Percentiles rank a stretch among this genome's conserved stretches.
Evolutionary conservation across 225 moss, liverwort and hornwort genomes (phyloP).

Genomic region (Pseudoscleropodium purum): DNA sequence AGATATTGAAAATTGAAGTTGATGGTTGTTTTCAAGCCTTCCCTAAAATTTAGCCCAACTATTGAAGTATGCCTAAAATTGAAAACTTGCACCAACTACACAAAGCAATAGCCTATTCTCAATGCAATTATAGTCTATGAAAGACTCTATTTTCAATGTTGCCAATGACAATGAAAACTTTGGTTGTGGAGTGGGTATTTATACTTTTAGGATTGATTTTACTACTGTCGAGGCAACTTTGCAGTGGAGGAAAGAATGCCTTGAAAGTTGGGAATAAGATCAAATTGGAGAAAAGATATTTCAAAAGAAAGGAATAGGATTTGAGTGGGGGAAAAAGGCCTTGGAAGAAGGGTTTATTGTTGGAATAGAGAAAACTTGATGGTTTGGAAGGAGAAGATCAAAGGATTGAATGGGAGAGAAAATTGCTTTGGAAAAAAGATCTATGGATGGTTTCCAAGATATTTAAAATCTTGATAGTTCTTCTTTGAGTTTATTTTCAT

Average conservation of each 20-base stretch:
- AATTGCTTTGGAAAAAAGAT: neutral
- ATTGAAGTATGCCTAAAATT: neutral
- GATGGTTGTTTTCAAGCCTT: neutral
- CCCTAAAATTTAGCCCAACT: neutral
- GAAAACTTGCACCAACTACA: neutral
- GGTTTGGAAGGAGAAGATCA: no score
- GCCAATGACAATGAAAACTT: neutral
- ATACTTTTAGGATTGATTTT: neutral
- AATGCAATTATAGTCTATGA: no score
- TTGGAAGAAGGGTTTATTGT: neutral
- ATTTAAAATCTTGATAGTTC: neutral
- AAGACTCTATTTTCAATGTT: neutral
- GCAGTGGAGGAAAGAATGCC: neutral
- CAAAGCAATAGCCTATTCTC: neutral
- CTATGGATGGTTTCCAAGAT: neutral
- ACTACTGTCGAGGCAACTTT: neutral
- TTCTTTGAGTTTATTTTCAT: neutral
- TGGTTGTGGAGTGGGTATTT: neutral
- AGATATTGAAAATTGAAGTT: neutral
- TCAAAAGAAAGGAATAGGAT: no score
- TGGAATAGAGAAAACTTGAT: neutral
- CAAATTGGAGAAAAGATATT: neutral
- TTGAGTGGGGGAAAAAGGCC: neutral
- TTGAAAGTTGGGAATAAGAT: neutral
- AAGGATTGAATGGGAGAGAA: accelerated